Evolutionary conservation across 108 stramenopile species (phyloP).

Genomic region (Cyclotella baltica): DNA sequence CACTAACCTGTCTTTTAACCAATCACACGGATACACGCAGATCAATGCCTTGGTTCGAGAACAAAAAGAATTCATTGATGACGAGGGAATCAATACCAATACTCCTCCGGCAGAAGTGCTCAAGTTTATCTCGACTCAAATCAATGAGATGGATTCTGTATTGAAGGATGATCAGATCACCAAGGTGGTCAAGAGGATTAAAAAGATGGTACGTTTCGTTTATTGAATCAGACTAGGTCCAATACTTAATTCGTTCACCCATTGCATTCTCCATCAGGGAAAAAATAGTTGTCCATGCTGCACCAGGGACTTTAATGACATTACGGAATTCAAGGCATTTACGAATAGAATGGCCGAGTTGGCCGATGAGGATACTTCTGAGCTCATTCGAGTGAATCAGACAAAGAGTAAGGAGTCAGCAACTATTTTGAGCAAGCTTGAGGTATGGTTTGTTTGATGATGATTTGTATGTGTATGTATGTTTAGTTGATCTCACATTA

Average conservation of each 20-base stretch:
- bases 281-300: constrained; percentile 45
- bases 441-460: constrained; percentile 8
- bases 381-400: constrained; percentile 26
- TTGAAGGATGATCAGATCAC: constrained; percentile 46
- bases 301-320: constrained; percentile 25
- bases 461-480: not conserved
- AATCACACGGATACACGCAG: too few species aligned
- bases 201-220: constrained; percentile 64
- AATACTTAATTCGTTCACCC: too few species aligned
- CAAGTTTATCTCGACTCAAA: constrained; percentile 41
- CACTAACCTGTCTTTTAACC: too few species aligned
- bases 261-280: constrained; percentile 12
- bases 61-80: constrained; percentile 32
- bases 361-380: constrained; percentile 38
- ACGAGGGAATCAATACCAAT: constrained; percentile 26
- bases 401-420: not conserved
- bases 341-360: constrained; percentile 43
- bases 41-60: constrained; percentile 16
- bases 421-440: constrained; percentile 1
- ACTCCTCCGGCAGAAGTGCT: constrained; percentile 59
- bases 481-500: not conserved
- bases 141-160: constrained; percentile 30
- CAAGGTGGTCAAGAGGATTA: constrained; percentile 61
- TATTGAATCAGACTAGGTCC: too few species aligned
- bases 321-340: constrained; percentile 35